Percentiles rank a stretch among this genome's conserved stretches.
These are phyloP conservation scores for Kodamaea alishanica DNA, from an alignment of 1,139 yeast species.

Conservation along the genomic window DNA sequence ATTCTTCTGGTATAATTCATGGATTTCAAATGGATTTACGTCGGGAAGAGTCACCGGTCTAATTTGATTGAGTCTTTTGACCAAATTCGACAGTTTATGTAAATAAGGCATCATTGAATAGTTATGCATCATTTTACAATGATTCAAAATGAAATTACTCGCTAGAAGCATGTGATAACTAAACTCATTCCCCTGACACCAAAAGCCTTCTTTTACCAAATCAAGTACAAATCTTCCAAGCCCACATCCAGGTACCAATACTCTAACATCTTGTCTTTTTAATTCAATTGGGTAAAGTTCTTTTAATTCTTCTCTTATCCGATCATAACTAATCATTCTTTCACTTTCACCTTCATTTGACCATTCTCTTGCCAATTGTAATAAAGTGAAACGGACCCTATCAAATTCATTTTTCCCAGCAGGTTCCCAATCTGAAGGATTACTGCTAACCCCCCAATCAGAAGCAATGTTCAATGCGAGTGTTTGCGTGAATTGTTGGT, in stretches of 20 bases:
- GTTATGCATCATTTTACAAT: constrained; percentile 36
- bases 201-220: constrained; percentile 61
- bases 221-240: constrained; percentile 77
- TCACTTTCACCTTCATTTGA: constrained; percentile 57
- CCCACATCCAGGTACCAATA: constrained; percentile 83
- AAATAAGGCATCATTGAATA: constrained; percentile 52
- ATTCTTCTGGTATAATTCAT: constrained; percentile 24
- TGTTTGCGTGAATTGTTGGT: constrained; percentile 44
- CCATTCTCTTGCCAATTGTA: constrained; percentile 78
- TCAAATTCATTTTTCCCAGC: constrained; percentile 49
- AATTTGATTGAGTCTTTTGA: constrained; percentile 42
- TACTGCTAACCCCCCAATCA: constrained; percentile 51
- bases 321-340: constrained; percentile 43
- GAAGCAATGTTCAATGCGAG: constrained; percentile 47
- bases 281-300: constrained; percentile 38
- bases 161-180: constrained; percentile 76
- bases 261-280: constrained; percentile 37
- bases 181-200: constrained; percentile 82
- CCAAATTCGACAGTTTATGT: constrained; percentile 49
- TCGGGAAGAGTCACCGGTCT: constrained; percentile 55
- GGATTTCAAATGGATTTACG: constrained; percentile 37
- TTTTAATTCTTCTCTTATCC: constrained; percentile 45
- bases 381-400: constrained; percentile 57
- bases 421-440: constrained; percentile 44
- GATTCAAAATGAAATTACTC: constrained; percentile 62